Evolutionary conservation across 2,329 filamentous ascomycete species (phyloP).

Genomic region (Fusarium sp.): DNA sequence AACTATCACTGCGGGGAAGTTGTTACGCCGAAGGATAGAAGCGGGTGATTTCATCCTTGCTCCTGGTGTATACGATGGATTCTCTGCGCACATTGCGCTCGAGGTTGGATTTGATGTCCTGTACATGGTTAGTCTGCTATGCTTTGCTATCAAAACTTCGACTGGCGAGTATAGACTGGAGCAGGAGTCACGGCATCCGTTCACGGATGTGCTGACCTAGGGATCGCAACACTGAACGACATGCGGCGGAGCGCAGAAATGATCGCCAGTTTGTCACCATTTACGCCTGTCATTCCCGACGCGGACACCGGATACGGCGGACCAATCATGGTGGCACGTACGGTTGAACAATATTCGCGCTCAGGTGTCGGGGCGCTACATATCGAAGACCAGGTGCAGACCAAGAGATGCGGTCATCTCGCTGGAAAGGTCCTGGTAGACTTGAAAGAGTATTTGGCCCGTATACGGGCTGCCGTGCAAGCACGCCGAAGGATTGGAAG

Average conservation of each 20-base stretch:
- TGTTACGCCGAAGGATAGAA: neutral
- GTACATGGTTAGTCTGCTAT: slow-evolving; percentile 1
- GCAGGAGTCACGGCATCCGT: neutral
- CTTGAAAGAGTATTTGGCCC: neutral
- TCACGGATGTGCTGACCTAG: neutral
- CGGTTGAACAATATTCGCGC: slow-evolving; percentile 1
- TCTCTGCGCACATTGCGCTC: neutral
- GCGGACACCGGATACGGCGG: neutral
- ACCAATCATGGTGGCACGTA: slow-evolving; percentile 1
- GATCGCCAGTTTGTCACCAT: neutral
- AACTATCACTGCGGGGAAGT: neutral
- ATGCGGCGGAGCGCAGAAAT: slow-evolving; percentile 1
- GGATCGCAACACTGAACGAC: slow-evolving; percentile 3
- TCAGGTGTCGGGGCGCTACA: slow-evolving; percentile 1
- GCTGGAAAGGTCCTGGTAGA: neutral
- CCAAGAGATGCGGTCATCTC: neutral
- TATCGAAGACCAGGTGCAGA: neutral
- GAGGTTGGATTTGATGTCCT: slow-evolving; percentile 3
- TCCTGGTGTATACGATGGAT: neutral
- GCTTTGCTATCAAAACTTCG: neutral
- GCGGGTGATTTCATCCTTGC: neutral
- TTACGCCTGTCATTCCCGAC: neutral
- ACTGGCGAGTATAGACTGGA: neutral
- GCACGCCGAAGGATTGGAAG: neutral
- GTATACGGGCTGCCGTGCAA: neutral